phyloP scores from a whole-genome alignment of 495 filamentous ascomycete genomes.

The Apiosordaria backusii region DNA sequence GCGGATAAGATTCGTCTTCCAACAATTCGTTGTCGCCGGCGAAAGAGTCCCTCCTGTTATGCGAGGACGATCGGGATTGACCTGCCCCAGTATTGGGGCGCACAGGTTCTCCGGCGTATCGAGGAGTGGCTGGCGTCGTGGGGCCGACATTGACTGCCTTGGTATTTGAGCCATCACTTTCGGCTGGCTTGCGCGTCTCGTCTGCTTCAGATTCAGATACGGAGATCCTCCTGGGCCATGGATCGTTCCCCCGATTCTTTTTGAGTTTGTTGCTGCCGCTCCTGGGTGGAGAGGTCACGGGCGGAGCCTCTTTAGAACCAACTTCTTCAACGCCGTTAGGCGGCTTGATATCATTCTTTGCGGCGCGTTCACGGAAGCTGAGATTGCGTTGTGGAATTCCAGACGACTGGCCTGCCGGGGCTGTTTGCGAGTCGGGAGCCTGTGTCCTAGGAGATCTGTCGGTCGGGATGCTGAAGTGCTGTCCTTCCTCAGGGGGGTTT shows the following conservation, averaged over 20 bases:
- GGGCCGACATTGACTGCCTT: not conserved
- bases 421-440: slow-evolving; percentile 30
- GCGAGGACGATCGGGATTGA: not conserved
- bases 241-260: slow-evolving; percentile 43
- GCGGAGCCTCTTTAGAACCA: slow-evolving; percentile 23
- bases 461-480: slow-evolving; percentile 22
- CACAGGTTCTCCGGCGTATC: not conserved
- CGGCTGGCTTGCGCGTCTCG: not conserved
- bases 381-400: slow-evolving; percentile 45
- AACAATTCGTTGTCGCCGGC: slow-evolving; percentile 12
- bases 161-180: not conserved
- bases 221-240: slow-evolving; percentile 33
- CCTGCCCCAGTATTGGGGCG: not conserved
- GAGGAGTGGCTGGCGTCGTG: not conserved
- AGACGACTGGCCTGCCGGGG: slow-evolving; percentile 22
- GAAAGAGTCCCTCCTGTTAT: slow-evolving; percentile 12
- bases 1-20: slow-evolving; percentile 15
- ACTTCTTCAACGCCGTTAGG: slow-evolving; percentile 27
- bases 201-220: slow-evolving; percentile 18
- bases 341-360: slow-evolving; percentile 34
- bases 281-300: slow-evolving; percentile 31
- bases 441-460: slow-evolving; percentile 29
- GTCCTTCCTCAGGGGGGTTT: slow-evolving; percentile 36
- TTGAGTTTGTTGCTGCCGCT: slow-evolving; percentile 48
- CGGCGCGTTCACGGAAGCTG: slow-evolving; percentile 49